These are phyloP conservation scores for Colletotrichum horii DNA, from an alignment of 2,329 filamentous ascomycete genomes.

Conservation along the genomic window DNA sequence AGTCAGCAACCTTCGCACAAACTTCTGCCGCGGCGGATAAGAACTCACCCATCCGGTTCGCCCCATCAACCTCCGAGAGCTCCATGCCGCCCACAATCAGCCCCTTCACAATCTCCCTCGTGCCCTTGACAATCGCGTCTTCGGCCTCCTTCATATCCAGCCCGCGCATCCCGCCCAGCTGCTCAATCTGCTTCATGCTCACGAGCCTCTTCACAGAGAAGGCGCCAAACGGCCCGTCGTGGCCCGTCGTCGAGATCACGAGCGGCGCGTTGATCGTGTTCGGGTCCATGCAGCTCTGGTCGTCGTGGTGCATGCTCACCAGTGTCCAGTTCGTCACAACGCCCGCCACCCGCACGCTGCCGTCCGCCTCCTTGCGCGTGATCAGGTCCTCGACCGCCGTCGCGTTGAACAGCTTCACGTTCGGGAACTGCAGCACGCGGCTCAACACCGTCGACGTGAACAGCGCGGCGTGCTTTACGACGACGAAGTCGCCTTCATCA, in stretches of 20 bases:
- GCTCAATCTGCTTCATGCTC: slow-evolving; percentile 82
- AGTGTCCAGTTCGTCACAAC: slow-evolving; percentile 97
- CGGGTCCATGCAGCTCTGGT: slow-evolving; percentile 95
- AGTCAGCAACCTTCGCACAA: not conserved
- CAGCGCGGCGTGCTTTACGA: slow-evolving; percentile 91
- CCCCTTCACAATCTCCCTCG: slow-evolving; percentile 85
- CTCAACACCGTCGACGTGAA: slow-evolving; percentile 89
- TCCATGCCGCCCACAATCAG: slow-evolving; percentile 97
- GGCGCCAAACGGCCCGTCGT: slow-evolving; percentile 89
- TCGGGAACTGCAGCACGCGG: slow-evolving; percentile 83
- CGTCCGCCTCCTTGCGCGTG: slow-evolving; percentile 67
- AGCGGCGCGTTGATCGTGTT: slow-evolving; percentile 95
- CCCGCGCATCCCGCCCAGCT: slow-evolving; percentile 90
- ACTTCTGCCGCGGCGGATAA: not conserved
- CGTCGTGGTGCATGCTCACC: slow-evolving; percentile 84
- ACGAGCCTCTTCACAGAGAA: slow-evolving; percentile 92
- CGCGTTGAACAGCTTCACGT: slow-evolving; percentile 96
- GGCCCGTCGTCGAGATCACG: slow-evolving; percentile 87
- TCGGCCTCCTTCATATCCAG: slow-evolving; percentile 92
- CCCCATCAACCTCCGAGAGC: slow-evolving; percentile 86
- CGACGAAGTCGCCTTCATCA: slow-evolving; percentile 79
- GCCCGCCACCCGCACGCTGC: slow-evolving; percentile 75
- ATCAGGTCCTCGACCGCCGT: slow-evolving; percentile 93
- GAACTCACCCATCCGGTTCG: slow-evolving; percentile 79
- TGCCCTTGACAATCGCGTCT: slow-evolving; percentile 92